These are phyloP conservation scores for Meredithiella fracta DNA, from an alignment of 2,329 filamentous ascomycete genomes.

Conservation along the genomic window DNA sequence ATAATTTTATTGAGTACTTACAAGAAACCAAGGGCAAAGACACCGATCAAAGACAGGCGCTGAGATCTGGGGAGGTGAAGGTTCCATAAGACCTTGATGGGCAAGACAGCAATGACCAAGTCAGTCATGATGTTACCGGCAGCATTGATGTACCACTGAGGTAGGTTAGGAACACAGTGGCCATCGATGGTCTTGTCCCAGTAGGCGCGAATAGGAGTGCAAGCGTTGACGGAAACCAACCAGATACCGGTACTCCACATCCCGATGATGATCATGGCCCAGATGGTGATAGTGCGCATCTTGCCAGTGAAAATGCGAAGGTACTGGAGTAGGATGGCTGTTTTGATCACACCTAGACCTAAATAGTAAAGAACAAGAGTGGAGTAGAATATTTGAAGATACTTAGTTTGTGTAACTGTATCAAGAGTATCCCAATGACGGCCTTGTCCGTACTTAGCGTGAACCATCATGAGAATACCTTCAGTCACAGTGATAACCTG, in stretches of 20 bases:
- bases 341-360: slow-evolving; percentile 17
- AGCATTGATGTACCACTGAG: slow-evolving; percentile 16
- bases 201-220: slow-evolving; percentile 14
- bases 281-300: slow-evolving; percentile 14
- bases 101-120: slow-evolving; percentile 14
- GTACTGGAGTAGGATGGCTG: slow-evolving; percentile 20
- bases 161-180: slow-evolving; percentile 15
- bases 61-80: slow-evolving; percentile 15
- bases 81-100: slow-evolving; percentile 15
- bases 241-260: slow-evolving; percentile 14
- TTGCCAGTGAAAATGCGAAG: slow-evolving; percentile 16
- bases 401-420: slow-evolving; percentile 1
- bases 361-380: slow-evolving; percentile 17
- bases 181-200: slow-evolving; percentile 14
- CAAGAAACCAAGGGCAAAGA: slow-evolving; percentile 17
- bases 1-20: slow-evolving; percentile 6
- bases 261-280: slow-evolving; percentile 11
- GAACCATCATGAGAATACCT: slow-evolving; percentile 13
- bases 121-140: slow-evolving; percentile 16
- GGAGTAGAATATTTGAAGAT: slow-evolving; percentile 16
- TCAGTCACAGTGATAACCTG: slow-evolving; percentile 10
- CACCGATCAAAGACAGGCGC: slow-evolving; percentile 15
- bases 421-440: slow-evolving; percentile 9
- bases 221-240: slow-evolving; percentile 14
- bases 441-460: slow-evolving; percentile 10